Conservation (phyloP, 1,139 yeast genomes). For the Yamadazyma sp. region DNA sequence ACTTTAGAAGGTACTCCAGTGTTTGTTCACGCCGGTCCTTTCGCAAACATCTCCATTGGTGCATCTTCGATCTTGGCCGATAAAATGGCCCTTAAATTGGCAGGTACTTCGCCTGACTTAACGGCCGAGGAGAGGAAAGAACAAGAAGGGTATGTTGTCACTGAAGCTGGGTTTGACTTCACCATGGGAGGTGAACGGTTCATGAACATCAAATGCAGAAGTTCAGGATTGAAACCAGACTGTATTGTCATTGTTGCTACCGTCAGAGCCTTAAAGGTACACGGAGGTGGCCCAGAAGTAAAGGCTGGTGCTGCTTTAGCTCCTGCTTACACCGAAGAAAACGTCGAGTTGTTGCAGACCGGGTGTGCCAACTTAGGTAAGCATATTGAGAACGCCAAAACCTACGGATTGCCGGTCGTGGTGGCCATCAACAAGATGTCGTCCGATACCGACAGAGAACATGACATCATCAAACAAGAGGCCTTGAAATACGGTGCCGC, state of each 20-base stretch:
- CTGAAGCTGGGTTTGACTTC: constrained; percentile 98
- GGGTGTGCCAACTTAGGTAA: constrained; percentile 92
- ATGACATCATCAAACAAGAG: constrained; percentile 78
- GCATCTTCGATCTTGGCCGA: constrained; percentile 95
- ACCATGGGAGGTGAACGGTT: constrained; percentile 99
- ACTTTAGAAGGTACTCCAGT: constrained; percentile 98
- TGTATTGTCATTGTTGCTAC: constrained; percentile 95
- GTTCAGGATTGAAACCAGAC: constrained; percentile 89
- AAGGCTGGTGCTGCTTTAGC: constrained; percentile 94
- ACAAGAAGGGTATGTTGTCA: constrained; percentile 87
- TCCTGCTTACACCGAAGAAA: constrained; percentile 80
- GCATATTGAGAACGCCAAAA: constrained; percentile 84
- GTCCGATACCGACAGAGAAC: constrained; percentile 81
- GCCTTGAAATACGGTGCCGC: constrained; percentile 91
- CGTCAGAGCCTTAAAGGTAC: constrained; percentile 93
- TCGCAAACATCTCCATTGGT: constrained; percentile 96
- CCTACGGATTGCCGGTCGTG: constrained; percentile 89
- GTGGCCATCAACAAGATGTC: constrained; percentile 95
- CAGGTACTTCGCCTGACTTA: constrained; percentile 62
- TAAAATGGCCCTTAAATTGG: constrained; percentile 89
- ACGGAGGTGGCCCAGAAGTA: constrained; percentile 98
- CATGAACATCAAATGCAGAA: constrained; percentile 93
- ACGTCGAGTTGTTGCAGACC: constrained; percentile 73
- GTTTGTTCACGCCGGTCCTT: constrained; percentile 97
- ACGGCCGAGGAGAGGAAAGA: constrained; percentile 52